Conservation (phyloP, 176 grass and related monocot species). For the Pontederia crassipes region DNA sequence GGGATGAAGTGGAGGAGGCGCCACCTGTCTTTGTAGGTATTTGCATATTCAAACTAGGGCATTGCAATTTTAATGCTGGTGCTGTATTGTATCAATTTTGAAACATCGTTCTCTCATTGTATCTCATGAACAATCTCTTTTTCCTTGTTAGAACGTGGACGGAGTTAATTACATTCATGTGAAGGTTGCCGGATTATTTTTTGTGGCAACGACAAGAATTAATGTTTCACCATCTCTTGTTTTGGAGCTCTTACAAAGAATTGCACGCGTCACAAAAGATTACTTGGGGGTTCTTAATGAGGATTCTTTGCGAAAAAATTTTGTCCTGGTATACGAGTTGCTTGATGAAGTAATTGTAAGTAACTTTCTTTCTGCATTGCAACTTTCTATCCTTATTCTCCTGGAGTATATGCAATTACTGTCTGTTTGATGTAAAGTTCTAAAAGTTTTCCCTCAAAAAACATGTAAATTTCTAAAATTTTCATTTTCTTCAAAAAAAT, state of each 20-base stretch:
- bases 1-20: slow-evolving; percentile 93
- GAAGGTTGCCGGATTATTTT: slow-evolving; percentile 84
- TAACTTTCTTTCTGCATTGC: slow-evolving; percentile 4
- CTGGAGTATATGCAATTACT: not conserved
- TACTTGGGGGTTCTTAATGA: slow-evolving; percentile 90
- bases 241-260: slow-evolving; percentile 97
- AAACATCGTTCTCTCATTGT: slow-evolving; percentile 13
- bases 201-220: slow-evolving; percentile 92
- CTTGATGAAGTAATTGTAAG: slow-evolving; percentile 99
- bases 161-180: slow-evolving; percentile 98
- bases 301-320: slow-evolving; percentile 88
- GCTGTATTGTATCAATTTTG: not conserved
- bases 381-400: not conserved
- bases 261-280: slow-evolving; percentile 94
- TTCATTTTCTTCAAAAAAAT: not conserved
- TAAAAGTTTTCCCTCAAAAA: too few relatives aligned
- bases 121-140: slow-evolving; percentile 3
- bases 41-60: slow-evolving; percentile 3
- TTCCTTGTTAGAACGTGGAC: slow-evolving; percentile 75
- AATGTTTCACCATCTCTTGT: slow-evolving; percentile 94
- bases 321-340: slow-evolving; percentile 94
- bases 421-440: not conserved
- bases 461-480: too few relatives aligned
- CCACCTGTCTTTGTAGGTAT: slow-evolving; percentile 89
- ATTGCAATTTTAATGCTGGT: not conserved